Evolutionary conservation across 2,329 filamentous ascomycete species (phyloP).

Genomic region (Ophiocordyceps camponoti-saundersi): DNA sequence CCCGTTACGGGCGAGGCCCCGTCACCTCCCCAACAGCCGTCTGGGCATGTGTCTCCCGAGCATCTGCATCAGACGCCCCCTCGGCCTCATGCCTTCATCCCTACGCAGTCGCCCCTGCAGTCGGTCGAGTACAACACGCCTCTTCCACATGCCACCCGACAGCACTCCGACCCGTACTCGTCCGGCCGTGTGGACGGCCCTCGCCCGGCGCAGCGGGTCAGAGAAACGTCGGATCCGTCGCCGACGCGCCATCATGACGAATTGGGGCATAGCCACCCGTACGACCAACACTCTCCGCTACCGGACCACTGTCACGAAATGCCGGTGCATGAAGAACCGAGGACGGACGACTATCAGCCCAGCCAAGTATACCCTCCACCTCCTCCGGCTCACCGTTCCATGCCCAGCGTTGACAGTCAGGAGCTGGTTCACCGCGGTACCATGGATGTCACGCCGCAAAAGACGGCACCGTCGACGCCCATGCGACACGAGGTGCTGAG

Average conservation of each 20-base stretch:
- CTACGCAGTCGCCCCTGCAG: conserved; percentile 36
- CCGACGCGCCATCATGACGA: conserved; percentile 18
- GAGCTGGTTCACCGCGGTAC: conserved; percentile 22
- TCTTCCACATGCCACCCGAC: conserved; percentile 16
- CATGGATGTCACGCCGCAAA: conserved; percentile 23
- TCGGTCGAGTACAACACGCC: conserved; percentile 31
- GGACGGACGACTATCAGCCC: conserved; percentile 14
- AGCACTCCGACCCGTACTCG: conserved; percentile 16
- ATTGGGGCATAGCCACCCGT: conserved; percentile 16
- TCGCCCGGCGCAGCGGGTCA: conserved; percentile 15
- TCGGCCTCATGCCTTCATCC: conserved; percentile 28
- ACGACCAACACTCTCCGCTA: conserved; percentile 16
- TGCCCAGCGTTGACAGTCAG: conserved; percentile 26
- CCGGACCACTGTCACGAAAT: conserved; percentile 16
- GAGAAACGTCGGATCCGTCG: conserved; percentile 19
- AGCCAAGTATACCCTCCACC: conserved; percentile 34
- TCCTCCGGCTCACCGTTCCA: conserved; percentile 34
- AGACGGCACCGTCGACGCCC: conserved; percentile 26
- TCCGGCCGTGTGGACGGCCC: conserved; percentile 7
- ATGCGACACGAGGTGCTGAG: conserved; percentile 43
- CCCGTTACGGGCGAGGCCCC: conserved; percentile 43
- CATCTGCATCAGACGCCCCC: conserved; percentile 29
- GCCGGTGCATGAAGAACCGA: conserved; percentile 12
- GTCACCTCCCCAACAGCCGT: conserved; percentile 5
- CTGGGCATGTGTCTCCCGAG: conserved; percentile 7